phyloP scores from a whole-genome alignment of 139 green algal genomes.

The Coelastrella sp. region DNA sequence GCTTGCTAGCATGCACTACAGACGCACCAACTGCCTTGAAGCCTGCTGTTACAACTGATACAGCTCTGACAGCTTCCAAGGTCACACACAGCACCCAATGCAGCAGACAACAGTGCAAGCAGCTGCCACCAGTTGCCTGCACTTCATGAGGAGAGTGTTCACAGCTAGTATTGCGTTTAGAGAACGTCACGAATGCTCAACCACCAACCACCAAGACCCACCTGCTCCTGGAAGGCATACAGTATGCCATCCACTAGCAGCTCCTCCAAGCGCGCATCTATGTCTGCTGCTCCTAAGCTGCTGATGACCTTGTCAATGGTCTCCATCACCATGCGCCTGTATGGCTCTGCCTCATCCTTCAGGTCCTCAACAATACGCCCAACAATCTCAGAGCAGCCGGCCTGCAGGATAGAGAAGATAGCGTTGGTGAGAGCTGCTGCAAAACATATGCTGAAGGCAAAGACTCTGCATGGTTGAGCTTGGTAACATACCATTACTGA shows the following conservation, averaged over 20 bases:
- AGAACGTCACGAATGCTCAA: too few relatives aligned
- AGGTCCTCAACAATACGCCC: constrained; percentile 97
- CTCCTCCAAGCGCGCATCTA: constrained; percentile 97
- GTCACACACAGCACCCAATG: not conserved
- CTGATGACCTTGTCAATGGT: constrained; percentile 95
- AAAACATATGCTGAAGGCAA: not conserved
- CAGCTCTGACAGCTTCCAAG: not conserved
- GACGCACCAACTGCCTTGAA: too few relatives aligned
- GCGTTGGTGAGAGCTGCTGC: not conserved
- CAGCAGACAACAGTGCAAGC: not conserved
- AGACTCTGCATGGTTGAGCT: too few relatives aligned
- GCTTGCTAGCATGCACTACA: too few relatives aligned
- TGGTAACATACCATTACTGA: not conserved
- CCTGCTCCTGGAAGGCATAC: constrained; percentile 99
- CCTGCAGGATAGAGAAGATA: constrained; percentile 48
- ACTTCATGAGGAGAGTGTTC: too few relatives aligned
- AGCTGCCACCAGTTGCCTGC: not conserved
- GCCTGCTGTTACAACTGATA: too few relatives aligned
- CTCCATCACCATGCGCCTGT: constrained; percentile 97
- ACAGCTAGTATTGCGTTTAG: too few relatives aligned
- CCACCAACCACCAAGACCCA: not conserved
- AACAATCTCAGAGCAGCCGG: constrained; percentile 92
- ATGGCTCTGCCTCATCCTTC: constrained; percentile 99
- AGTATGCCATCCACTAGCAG: constrained; percentile 98
- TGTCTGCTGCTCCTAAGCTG: constrained; percentile 91